These are phyloP conservation scores for Orbilia quercus DNA, from an alignment of 2,329 filamentous ascomycete species.

Conservation along the genomic window DNA sequence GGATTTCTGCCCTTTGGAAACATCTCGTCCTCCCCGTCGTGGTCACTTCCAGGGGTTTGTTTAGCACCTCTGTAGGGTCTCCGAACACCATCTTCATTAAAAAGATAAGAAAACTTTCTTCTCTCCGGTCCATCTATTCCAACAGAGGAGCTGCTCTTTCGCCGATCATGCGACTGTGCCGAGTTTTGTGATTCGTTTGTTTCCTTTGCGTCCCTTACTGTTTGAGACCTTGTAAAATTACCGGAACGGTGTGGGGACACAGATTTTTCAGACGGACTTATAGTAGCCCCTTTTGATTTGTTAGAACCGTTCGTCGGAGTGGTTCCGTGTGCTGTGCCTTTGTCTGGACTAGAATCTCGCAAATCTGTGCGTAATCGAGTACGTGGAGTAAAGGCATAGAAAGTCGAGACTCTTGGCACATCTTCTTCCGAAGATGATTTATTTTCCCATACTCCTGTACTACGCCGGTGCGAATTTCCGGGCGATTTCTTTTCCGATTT, in stretches of 20 bases:
- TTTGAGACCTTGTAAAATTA: conserved; percentile 24
- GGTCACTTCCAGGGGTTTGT: conserved; percentile 34
- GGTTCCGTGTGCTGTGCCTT: conserved; percentile 10
- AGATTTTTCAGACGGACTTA: conserved; percentile 23
- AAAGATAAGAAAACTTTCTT: conserved; percentile 50
- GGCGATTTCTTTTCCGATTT: conserved; percentile 21
- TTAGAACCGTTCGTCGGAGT: conserved; percentile 10
- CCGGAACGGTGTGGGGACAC: conserved; percentile 35
- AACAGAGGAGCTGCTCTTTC: conserved; percentile 34
- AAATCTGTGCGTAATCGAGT: conserved; percentile 41
- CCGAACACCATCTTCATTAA: conserved; percentile 48
- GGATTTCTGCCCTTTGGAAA: conserved; percentile 23
- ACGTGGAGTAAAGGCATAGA: conserved; percentile 48
- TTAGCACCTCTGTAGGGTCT: conserved; percentile 33
- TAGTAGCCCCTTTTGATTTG: conserved; percentile 7
- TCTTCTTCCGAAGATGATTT: conserved; percentile 53
- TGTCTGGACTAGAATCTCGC: conserved; percentile 43
- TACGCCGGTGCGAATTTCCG: conserved; percentile 19
- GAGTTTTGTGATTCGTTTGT: conserved; percentile 15
- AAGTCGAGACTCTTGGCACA: conserved; percentile 28
- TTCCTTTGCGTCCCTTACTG: conserved; percentile 24
- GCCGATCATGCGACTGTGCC: conserved; percentile 22
- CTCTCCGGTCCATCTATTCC: conserved; percentile 39
- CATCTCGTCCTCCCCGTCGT: conserved; percentile 40
- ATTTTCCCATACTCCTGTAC: conserved; percentile 34